Evolutionary conservation across 768 basidiomycete genomes (phyloP).

Genomic region (Russula earlei): DNA sequence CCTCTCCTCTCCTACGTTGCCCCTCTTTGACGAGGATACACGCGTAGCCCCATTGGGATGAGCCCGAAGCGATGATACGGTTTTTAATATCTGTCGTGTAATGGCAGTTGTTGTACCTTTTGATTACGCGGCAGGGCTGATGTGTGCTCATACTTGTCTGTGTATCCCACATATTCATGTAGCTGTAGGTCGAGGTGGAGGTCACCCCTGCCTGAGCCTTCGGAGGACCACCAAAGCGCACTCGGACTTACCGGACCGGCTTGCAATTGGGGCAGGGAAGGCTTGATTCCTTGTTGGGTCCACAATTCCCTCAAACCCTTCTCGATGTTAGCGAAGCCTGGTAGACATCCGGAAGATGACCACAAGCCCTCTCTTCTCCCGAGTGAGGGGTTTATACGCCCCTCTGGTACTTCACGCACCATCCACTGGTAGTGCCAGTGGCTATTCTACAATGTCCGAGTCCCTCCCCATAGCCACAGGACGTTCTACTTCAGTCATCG

Average conservation of each 20-base stretch:
- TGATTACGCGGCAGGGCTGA: no score
- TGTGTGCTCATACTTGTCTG: no score
- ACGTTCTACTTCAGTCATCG: background rate
- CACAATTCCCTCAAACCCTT: no score
- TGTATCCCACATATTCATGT: no score
- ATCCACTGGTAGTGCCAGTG: background rate
- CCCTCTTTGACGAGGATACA: background rate
- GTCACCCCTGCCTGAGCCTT: no score
- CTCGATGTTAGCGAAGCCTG: background rate
- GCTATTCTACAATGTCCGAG: slow-evolving; percentile 11
- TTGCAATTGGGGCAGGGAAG: no score
- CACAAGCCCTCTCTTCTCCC: background rate
- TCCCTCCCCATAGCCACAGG: no score
- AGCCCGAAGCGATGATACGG: slow-evolving; percentile 12
- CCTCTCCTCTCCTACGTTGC: background rate
- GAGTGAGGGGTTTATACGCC: background rate
- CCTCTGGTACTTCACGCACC: background rate
- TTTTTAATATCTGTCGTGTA: slow-evolving; percentile 11
- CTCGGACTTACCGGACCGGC: no score
- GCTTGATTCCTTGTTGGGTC: no score
- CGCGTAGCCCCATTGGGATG: slow-evolving; percentile 17
- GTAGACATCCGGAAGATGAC: background rate
- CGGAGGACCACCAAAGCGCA: no score
- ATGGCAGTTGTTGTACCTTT: background rate
- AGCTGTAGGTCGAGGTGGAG: no score